Conservation (phyloP, 495 filamentous ascomycete genomes). For the Aspergillus coremiiformis region DNA sequence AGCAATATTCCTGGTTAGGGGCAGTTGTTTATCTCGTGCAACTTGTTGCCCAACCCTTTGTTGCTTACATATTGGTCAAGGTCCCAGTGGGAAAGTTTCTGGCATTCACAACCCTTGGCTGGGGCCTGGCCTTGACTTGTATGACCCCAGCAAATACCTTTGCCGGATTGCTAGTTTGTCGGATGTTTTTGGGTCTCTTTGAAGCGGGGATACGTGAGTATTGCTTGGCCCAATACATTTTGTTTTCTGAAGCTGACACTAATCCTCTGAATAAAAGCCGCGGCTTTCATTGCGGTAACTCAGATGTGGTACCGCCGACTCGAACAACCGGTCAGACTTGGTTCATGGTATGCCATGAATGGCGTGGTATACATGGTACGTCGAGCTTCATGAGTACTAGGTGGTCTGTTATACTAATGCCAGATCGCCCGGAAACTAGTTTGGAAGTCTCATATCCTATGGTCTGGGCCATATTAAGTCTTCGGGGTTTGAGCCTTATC, state of each 20-base stretch:
- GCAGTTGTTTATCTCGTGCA: constrained; percentile 46
- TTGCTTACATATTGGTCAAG: constrained; percentile 34
- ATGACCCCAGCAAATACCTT: constrained; percentile 53
- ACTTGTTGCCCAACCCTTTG: constrained; percentile 37
- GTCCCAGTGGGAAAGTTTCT: constrained; percentile 46
- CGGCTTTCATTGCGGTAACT: constrained; percentile 52
- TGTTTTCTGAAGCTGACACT: not conserved
- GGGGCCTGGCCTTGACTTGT: constrained; percentile 49
- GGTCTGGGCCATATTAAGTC: constrained; percentile 54
- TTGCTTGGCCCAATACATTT: not conserved
- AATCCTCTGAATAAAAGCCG: constrained; percentile 28
- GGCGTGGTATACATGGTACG: constrained; percentile 46
- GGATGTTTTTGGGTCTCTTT: constrained; percentile 57
- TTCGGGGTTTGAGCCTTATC: constrained; percentile 46
- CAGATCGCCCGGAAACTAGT: constrained; percentile 12
- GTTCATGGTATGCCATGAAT: constrained; percentile 57
- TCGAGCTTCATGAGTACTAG: not conserved
- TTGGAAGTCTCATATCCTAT: constrained; percentile 47
- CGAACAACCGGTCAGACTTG: constrained; percentile 52
- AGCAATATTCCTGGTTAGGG: constrained; percentile 48
- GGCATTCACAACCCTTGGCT: constrained; percentile 49
- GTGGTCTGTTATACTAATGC: not conserved
- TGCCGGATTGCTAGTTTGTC: constrained; percentile 45
- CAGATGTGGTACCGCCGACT: constrained; percentile 57
- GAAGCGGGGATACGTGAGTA: constrained; percentile 44